Conservation (phyloP, 768 basidiomycete species). For the Peribolospora baueri region DNA sequence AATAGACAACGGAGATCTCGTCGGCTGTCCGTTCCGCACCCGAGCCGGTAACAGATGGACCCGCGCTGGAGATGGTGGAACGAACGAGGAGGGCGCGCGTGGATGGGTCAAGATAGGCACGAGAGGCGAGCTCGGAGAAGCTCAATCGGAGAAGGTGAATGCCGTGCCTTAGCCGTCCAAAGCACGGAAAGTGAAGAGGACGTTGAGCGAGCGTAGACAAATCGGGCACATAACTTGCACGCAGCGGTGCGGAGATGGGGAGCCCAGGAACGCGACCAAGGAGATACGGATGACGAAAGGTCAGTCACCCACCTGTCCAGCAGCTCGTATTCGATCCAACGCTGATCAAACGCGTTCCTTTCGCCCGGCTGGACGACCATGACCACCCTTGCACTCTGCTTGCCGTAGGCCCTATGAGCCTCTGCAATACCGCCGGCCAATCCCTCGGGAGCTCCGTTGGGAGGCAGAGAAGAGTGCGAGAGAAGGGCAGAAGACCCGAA, state of each 20-base stretch:
- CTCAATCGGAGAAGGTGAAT: constrained; percentile 30
- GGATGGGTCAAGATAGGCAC: constrained; percentile 28
- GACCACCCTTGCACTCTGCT: constrained; percentile 33
- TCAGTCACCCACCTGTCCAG: constrained; percentile 37
- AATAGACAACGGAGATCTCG: constrained; percentile 75
- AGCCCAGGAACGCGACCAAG: too few relatives aligned
- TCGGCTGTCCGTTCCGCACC: constrained; percentile 10
- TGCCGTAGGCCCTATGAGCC: constrained; percentile 50
- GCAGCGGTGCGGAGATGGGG: too few relatives aligned
- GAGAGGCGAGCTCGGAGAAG: constrained; percentile 37
- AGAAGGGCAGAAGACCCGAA: constrained; percentile 24
- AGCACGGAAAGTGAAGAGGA: not conserved
- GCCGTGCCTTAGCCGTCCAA: constrained; percentile 30
- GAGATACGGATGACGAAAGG: not conserved
- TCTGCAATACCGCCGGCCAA: constrained; percentile 51
- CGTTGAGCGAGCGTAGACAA: too few relatives aligned
- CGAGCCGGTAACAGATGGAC: constrained; percentile 19
- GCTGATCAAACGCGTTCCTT: constrained; percentile 85
- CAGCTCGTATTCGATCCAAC: constrained; percentile 64
- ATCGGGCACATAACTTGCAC: too few relatives aligned
- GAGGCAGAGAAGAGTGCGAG: constrained; percentile 33
- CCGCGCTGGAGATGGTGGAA: constrained; percentile 3
- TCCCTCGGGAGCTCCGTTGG: constrained; percentile 43
- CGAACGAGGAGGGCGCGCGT: constrained; percentile 15
- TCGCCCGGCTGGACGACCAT: constrained; percentile 78